Conservation (phyloP, 371 early-diverging fungal genomes). For the Mucor velutinosus region DNA sequence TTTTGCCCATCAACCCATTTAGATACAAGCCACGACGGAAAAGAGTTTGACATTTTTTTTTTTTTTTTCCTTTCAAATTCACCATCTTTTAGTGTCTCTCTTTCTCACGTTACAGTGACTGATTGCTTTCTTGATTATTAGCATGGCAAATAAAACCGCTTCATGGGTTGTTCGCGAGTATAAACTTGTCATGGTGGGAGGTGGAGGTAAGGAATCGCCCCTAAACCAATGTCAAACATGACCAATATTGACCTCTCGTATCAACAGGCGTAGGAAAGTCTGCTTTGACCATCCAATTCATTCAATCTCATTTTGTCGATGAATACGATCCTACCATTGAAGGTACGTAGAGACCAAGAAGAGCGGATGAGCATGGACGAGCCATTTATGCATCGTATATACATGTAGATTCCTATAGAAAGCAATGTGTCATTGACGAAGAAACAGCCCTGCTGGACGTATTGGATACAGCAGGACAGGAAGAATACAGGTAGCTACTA, state of each 20-base stretch:
- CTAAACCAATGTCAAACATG: background rate
- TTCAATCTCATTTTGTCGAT: slow-evolving; percentile 89
- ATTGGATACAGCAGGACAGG: slow-evolving; percentile 93
- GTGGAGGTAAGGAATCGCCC: slow-evolving; percentile 65
- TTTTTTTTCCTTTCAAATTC: background rate
- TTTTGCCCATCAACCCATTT: background rate
- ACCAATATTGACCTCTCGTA: background rate
- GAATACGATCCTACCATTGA: slow-evolving; percentile 96
- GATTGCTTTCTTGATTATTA: background rate
- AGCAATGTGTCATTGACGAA: slow-evolving; percentile 85
- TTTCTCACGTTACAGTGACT: background rate
- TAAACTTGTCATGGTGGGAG: slow-evolving; percentile 86
- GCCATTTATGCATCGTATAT: background rate
- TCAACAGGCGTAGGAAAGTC: slow-evolving; percentile 79
- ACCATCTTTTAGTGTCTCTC: background rate
- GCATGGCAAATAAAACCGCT: slow-evolving; percentile 17
- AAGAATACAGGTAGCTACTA: slow-evolving; percentile 75
- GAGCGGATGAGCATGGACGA: background rate
- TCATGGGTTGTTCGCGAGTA: slow-evolving; percentile 60
- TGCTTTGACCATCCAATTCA: slow-evolving; percentile 90
- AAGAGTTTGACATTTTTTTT: background rate
- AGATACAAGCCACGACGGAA: background rate
- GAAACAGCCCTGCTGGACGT: slow-evolving; percentile 85
- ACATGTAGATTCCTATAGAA: slow-evolving; percentile 82
- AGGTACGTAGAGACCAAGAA: slow-evolving; percentile 40